A percentile compares a stretch with the other conserved stretches of the same genome.
phyloP scores from a whole-genome alignment of 805 yeast genomes.

The Nakazawaea ernobii region DNA sequence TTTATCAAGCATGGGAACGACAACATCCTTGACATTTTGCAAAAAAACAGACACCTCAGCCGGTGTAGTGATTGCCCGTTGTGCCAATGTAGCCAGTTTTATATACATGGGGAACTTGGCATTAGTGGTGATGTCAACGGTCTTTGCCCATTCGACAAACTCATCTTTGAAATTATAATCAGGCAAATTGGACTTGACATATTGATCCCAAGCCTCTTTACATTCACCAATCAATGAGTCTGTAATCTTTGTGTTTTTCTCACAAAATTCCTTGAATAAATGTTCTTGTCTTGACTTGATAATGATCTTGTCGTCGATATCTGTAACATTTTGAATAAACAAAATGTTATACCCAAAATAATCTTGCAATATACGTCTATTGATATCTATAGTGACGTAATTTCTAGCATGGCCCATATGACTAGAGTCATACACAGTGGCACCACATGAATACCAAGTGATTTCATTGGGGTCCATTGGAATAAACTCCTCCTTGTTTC shows the following conservation, averaged over 20 bases:
- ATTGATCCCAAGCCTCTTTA: slow-evolving; percentile 38
- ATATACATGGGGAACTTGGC: slow-evolving; percentile 89
- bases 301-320: slow-evolving; percentile 95
- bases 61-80: slow-evolving; percentile 33
- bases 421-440: slow-evolving; percentile 92
- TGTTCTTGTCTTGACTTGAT: slow-evolving; percentile 88
- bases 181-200: slow-evolving; percentile 51
- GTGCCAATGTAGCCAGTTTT: slow-evolving; percentile 54
- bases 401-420: slow-evolving; percentile 99
- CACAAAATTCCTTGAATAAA: slow-evolving; percentile 58
- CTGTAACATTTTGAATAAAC: slow-evolving; percentile 97
- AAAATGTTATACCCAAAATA: slow-evolving; percentile 85
- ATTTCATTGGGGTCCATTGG: slow-evolving; percentile 62
- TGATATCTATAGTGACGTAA: slow-evolving; percentile 90
- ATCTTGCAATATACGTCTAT: slow-evolving; percentile 82
- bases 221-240: slow-evolving; percentile 33
- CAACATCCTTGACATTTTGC: slow-evolving; percentile 59
- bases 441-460: slow-evolving; percentile 97
- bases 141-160: slow-evolving; percentile 46
- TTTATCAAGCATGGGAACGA: slow-evolving; percentile 67
- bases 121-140: slow-evolving; percentile 45
- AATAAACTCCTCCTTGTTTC: slow-evolving; percentile 72
- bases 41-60: slow-evolving; percentile 34
- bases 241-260: slow-evolving; percentile 24
- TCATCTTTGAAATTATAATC: slow-evolving; percentile 25